Conservation (phyloP, 1,284 basidiomycete genomes). For the Fomitopsis palustris region DNA sequence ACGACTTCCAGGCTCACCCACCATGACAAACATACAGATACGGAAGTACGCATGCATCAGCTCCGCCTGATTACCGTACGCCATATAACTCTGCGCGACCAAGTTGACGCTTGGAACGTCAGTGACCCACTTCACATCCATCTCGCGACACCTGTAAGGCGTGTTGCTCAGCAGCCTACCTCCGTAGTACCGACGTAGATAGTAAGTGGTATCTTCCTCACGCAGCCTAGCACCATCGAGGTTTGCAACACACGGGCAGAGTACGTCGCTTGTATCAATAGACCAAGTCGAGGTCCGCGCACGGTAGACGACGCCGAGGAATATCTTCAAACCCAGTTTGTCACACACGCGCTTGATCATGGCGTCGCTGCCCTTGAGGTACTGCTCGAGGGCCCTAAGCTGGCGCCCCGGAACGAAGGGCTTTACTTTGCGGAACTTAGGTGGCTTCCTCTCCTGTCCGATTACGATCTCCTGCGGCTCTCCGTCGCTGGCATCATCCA, state of each 20-base stretch:
- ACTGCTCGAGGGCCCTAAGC: background rate
- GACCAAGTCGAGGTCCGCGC: background rate
- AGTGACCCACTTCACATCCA: constrained; percentile 16
- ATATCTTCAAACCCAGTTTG: background rate
- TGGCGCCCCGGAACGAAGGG: background rate
- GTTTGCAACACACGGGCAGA: background rate
- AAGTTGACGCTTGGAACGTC: background rate
- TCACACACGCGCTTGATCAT: background rate
- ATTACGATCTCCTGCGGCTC: too few relatives aligned
- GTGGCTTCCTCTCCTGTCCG: too few relatives aligned
- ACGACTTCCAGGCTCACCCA: constrained; percentile 1
- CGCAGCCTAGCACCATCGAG: background rate
- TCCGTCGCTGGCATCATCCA: too few relatives aligned
- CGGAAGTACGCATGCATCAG: background rate
- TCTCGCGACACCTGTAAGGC: background rate
- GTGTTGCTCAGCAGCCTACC: background rate
- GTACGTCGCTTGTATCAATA: background rate
- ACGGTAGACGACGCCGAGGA: background rate
- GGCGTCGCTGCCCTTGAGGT: constrained; percentile 4
- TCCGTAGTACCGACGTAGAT: background rate
- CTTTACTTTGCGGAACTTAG: too few relatives aligned
- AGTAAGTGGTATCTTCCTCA: background rate
- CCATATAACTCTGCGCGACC: background rate
- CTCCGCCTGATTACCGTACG: constrained; percentile 1
- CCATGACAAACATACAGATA: background rate